A percentile compares a stretch with the other conserved stretches of the same genome.
Evolutionary conservation across 164 flowering plant species (phyloP).

Genomic region (Vitis rotundifolia): DNA sequence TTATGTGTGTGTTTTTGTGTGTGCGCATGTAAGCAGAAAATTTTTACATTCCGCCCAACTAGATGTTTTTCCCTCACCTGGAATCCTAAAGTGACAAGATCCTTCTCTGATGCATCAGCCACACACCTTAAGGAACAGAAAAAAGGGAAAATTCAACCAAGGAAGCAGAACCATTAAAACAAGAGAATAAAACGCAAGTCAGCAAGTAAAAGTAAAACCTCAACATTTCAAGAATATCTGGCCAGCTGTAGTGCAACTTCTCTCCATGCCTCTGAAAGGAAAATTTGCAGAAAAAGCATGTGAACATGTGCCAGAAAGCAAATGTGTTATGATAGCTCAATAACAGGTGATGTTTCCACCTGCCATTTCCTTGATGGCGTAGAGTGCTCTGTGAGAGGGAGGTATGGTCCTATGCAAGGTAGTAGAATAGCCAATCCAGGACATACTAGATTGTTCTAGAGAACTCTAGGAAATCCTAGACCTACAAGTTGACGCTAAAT

Average conservation of each 20-base stretch:
- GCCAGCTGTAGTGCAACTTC: conserved; percentile 85
- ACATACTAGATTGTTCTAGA: no score
- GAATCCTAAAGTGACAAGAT: conserved; percentile 86
- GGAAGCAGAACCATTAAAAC: background rate
- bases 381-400: no score
- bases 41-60: background rate
- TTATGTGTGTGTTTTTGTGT: background rate
- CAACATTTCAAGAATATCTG: conserved; percentile 83
- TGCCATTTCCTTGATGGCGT: no score
- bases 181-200: background rate
- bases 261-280: conserved; percentile 87
- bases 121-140: conserved; percentile 62
- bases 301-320: background rate
- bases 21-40: background rate
- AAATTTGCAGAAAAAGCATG: conserved; percentile 3
- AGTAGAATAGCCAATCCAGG: no score
- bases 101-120: conserved; percentile 85
- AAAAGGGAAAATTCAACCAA: conserved; percentile 2
- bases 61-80: conserved; percentile 53
- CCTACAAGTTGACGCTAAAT: no score
- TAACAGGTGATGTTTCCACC: no score
- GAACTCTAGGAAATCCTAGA: no score
- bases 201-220: conserved; percentile 46
- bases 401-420: no score
- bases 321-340: background rate